Evolutionary conservation across 1,284 basidiomycete genomes (phyloP).

Genomic region (Pisolithus thermaeus): DNA sequence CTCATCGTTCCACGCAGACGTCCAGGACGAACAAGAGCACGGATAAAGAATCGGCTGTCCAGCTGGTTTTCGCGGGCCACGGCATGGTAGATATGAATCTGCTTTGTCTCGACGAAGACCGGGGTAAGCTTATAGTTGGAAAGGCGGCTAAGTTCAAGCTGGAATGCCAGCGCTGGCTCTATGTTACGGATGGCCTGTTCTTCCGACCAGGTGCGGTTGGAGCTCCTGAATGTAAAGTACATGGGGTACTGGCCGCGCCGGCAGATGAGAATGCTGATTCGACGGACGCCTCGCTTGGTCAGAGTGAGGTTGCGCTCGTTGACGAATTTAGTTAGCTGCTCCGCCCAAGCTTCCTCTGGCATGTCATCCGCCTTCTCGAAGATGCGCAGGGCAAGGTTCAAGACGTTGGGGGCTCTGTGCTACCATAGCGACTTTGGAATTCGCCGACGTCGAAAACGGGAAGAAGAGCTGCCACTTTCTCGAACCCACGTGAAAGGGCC

Average conservation of each 20-base stretch:
- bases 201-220: constrained; percentile 80
- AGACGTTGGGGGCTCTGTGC: constrained; percentile 80
- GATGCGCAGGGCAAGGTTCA: constrained; percentile 89
- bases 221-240: constrained; percentile 88
- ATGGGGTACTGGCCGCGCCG: constrained; percentile 89
- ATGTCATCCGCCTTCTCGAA: constrained; percentile 75
- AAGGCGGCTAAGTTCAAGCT: constrained; percentile 93
- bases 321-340: constrained; percentile 68
- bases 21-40: constrained; percentile 93
- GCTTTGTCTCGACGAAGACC: constrained; percentile 89
- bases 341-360: constrained; percentile 75
- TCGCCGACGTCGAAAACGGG: constrained; percentile 69
- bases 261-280: constrained; percentile 91
- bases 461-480: constrained; percentile 62
- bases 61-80: constrained; percentile 94
- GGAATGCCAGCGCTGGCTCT: constrained; percentile 97
- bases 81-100: constrained; percentile 96
- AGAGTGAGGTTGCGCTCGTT: constrained; percentile 69
- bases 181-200: constrained; percentile 97
- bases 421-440: constrained; percentile 70
- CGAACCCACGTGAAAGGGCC: constrained; percentile 70
- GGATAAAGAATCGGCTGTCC: constrained; percentile 97
- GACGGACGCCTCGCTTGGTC: constrained; percentile 76
- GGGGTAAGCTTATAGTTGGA: constrained; percentile 97
- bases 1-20: constrained; percentile 88